Evolutionary conservation across 768 basidiomycete genomes (phyloP).

Genomic region (Saitozyma podzolica): DNA sequence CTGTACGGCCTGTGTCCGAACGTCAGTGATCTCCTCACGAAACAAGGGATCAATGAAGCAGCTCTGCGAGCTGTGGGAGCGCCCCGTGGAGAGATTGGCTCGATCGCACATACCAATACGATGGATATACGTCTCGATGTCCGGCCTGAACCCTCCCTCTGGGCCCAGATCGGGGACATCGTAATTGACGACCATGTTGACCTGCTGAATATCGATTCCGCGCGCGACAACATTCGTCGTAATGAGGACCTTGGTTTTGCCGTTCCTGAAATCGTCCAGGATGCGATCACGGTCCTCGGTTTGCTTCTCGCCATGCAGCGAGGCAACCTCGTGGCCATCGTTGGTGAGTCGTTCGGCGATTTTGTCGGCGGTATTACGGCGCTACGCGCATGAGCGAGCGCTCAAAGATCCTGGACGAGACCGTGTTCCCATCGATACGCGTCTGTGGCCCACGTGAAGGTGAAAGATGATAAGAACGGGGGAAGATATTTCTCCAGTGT

Average conservation of each 20-base stretch:
- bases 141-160: constrained; percentile 64
- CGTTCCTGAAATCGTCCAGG: constrained; percentile 93
- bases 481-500: not conserved
- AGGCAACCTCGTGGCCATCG: constrained; percentile 95
- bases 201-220: constrained; percentile 97
- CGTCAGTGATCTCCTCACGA: too few species aligned
- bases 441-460: not conserved
- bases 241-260: constrained; percentile 93
- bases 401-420: not conserved
- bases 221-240: constrained; percentile 98
- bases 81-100: too few species aligned
- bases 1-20: constrained; percentile 74
- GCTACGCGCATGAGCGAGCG: constrained; percentile 55
- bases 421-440: not conserved
- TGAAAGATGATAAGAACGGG: not conserved
- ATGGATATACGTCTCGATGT: constrained; percentile 96
- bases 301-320: constrained; percentile 92
- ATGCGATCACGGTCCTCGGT: constrained; percentile 82
- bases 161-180: constrained; percentile 67
- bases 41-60: not conserved
- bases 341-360: constrained; percentile 85
- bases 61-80: not conserved
- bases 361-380: constrained; percentile 86
- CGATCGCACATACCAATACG: constrained; percentile 72
- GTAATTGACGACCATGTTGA: constrained; percentile 99